Conservation (phyloP, 2,329 filamentous ascomycete species). For the Lecanicillium sp. region DNA sequence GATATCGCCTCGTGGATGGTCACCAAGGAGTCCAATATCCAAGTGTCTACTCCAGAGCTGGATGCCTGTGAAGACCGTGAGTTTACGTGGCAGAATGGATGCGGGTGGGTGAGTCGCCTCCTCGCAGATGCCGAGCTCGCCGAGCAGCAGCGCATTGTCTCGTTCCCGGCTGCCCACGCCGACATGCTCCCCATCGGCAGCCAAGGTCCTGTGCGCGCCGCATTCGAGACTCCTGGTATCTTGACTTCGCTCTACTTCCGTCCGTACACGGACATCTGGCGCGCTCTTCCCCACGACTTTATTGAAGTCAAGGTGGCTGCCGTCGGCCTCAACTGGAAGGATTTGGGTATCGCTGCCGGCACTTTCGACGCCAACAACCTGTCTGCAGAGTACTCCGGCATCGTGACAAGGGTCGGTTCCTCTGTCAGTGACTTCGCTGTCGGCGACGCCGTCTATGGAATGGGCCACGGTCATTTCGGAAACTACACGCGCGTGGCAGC, state of each 20-base stretch:
- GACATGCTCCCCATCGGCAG: conserved; percentile 12
- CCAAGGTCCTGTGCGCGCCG: conserved; percentile 19
- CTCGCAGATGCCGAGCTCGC: no score
- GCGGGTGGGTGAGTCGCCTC: no score
- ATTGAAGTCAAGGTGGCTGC: conserved; percentile 25
- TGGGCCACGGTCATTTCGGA: conserved; percentile 17
- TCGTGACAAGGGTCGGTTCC: conserved; percentile 18
- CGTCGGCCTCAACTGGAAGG: conserved; percentile 25
- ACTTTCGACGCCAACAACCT: conserved; percentile 19
- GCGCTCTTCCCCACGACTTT: conserved; percentile 16
- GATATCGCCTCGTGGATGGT: no score
- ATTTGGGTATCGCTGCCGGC: conserved; percentile 28
- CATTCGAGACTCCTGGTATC: conserved; percentile 23
- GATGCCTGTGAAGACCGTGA: conserved; percentile 21
- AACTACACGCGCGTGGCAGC: conserved; percentile 24
- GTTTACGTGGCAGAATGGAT: conserved; percentile 24
- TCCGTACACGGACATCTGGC: conserved; percentile 18
- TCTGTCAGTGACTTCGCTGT: conserved; percentile 17
- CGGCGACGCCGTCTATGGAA: conserved; percentile 28
- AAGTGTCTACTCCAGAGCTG: conserved; percentile 3
- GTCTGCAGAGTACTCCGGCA: conserved; percentile 23
- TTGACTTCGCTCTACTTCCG: conserved; percentile 24
- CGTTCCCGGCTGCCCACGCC: conserved; percentile 26
- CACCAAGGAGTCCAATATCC: neutral
- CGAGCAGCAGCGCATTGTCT: no score